phyloP scores from a whole-genome alignment of 257 asterid genomes.

The Ehretia macrophylla region DNA sequence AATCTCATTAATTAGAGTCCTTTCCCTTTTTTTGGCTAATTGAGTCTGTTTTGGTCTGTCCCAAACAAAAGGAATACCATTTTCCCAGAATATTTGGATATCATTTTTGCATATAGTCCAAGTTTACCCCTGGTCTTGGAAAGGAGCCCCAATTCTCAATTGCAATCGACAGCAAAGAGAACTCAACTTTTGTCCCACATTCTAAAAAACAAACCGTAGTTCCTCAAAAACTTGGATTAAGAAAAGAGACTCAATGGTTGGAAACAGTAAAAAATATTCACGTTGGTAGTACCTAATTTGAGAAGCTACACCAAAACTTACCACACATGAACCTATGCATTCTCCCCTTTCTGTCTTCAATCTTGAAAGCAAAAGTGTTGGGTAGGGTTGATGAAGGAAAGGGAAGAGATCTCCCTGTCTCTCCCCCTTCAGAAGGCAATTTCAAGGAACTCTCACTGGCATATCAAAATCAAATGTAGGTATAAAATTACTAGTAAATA shows the following conservation, averaged over 20 bases:
- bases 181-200: too few species aligned
- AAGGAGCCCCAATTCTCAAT: too few species aligned
- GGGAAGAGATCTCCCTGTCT: conserved; percentile 53
- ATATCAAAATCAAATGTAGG: conserved; percentile 19
- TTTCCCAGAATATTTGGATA: too few species aligned
- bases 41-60: too few species aligned
- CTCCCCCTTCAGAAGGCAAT: conserved; percentile 76
- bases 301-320: conserved; percentile 18
- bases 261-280: not conserved
- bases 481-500: conserved; percentile 14
- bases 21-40: too few species aligned
- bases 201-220: too few species aligned
- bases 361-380: conserved; percentile 68
- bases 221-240: not conserved
- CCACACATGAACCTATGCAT: conserved; percentile 91
- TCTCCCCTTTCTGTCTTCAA: conserved; percentile 85
- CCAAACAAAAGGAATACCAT: too few species aligned
- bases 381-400: conserved; percentile 46
- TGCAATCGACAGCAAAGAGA: too few species aligned
- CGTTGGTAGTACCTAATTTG: not conserved
- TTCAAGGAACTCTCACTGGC: conserved; percentile 72
- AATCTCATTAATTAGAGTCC: too few species aligned
- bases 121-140: too few species aligned
- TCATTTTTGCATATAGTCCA: too few species aligned
- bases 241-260: not conserved